These are phyloP conservation scores for Gymnopus androsaceus DNA, from an alignment of 1,284 basidiomycete genomes.

Conservation along the genomic window DNA sequence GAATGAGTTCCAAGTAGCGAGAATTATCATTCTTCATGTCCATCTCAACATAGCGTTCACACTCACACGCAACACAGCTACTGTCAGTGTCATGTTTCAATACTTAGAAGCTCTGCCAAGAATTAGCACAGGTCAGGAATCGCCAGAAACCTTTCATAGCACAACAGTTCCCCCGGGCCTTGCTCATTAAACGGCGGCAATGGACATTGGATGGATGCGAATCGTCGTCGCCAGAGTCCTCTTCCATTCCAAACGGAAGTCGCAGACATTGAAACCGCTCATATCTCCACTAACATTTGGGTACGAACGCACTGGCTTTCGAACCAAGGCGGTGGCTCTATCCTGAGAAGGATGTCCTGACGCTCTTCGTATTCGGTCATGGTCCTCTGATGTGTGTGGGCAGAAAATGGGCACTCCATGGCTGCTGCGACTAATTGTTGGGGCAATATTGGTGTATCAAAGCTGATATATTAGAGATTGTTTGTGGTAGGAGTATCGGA, in stretches of 20 bases:
- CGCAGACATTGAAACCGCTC: slow-evolving; percentile 48
- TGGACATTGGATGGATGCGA: no score
- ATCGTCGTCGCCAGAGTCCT: no score
- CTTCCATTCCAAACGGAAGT: slow-evolving; percentile 20
- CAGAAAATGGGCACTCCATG: slow-evolving; percentile 46
- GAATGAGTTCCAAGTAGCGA: no score
- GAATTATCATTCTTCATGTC: no score
- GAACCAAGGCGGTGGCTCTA: slow-evolving; percentile 41
- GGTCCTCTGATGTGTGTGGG: slow-evolving; percentile 47
- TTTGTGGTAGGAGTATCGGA: slow-evolving; percentile 35
- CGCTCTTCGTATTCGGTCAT: slow-evolving; percentile 46
- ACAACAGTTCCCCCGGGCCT: no score
- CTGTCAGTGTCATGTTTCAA: no score
- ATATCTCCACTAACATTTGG: slow-evolving; percentile 40
- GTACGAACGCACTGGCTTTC: slow-evolving; percentile 37
- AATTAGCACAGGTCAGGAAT: no score
- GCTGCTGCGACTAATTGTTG: slow-evolving; percentile 47
- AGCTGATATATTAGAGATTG: slow-evolving; percentile 29
- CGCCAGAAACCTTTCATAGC: no score
- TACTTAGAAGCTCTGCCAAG: no score
- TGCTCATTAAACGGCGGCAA: no score
- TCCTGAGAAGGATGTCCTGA: slow-evolving; percentile 23
- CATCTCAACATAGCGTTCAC: no score
- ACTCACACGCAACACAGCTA: no score
- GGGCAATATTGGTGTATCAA: slow-evolving; percentile 38